phyloP scores from a whole-genome alignment of 257 asterid genomes.

The Solanum raphanifolium region DNA sequence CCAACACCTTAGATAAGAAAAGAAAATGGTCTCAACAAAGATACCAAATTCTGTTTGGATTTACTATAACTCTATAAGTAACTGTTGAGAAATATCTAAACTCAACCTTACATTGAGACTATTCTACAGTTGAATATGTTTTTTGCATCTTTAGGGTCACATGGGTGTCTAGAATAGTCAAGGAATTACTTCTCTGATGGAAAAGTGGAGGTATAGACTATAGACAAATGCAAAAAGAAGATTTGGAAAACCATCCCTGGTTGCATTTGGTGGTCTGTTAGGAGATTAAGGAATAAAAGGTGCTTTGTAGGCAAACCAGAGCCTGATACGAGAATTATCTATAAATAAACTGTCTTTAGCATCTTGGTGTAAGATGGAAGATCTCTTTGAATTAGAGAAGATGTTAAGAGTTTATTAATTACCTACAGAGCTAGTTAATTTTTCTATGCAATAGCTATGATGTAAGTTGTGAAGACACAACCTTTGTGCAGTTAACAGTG shows the following conservation, averaged over 20 bases:
- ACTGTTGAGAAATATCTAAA: neutral
- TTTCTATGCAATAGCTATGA: neutral
- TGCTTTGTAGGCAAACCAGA: neutral
- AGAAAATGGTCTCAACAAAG: neutral
- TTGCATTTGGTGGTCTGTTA: neutral
- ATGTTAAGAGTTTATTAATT: neutral
- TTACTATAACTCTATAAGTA: neutral
- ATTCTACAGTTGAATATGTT: neutral
- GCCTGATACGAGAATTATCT: neutral
- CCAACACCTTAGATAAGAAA: neutral
- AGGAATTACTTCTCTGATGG: neutral
- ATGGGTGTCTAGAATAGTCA: neutral
- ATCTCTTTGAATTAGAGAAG: neutral
- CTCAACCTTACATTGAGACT: neutral
- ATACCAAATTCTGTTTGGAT: neutral
- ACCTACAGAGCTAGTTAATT: neutral
- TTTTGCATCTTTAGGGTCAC: neutral
- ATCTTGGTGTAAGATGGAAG: neutral
- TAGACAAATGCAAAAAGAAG: neutral
- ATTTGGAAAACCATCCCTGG: neutral
- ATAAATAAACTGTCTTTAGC: neutral
- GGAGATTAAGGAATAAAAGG: neutral
- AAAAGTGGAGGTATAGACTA: neutral
- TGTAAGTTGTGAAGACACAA: neutral
- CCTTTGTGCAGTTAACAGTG: neutral